A percentile compares a stretch with the other conserved stretches of the same genome.
Evolutionary conservation across 2,329 filamentous ascomycete genomes (phyloP).

Genomic region (Aspergillus chevalieri): DNA sequence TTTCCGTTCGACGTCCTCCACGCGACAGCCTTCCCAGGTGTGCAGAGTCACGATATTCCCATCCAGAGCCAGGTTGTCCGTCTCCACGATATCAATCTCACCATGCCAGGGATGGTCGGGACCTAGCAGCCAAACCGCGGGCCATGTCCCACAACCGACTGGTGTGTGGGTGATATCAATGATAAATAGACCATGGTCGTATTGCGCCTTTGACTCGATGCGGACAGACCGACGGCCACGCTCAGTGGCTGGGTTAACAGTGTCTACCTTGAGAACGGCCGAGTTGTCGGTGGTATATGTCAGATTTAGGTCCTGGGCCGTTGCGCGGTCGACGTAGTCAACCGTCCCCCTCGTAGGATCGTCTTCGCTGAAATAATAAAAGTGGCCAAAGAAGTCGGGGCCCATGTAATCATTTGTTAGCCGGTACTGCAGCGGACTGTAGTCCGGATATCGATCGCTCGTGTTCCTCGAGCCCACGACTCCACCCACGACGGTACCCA

Average conservation of each 20-base stretch:
- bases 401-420: constrained; percentile 35
- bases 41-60: background rate
- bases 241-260: background rate
- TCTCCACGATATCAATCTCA: background rate
- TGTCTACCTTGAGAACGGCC: background rate
- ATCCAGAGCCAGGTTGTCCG: background rate
- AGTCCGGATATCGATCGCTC: background rate
- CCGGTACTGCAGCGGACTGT: constrained; percentile 25
- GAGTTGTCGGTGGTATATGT: background rate
- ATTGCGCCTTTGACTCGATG: background rate
- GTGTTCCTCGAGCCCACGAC: no score
- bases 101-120: background rate
- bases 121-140: background rate
- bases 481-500: background rate
- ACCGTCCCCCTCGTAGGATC: constrained; percentile 40
- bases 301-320: background rate
- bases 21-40: background rate
- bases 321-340: constrained; percentile 28
- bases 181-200: background rate
- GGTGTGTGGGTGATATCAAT: background rate
- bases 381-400: constrained; percentile 38
- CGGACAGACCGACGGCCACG: background rate
- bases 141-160: background rate
- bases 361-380: constrained; percentile 35
- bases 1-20: background rate